Conservation (phyloP, 2,329 filamentous ascomycete species). For the Orbilia quercus region DNA sequence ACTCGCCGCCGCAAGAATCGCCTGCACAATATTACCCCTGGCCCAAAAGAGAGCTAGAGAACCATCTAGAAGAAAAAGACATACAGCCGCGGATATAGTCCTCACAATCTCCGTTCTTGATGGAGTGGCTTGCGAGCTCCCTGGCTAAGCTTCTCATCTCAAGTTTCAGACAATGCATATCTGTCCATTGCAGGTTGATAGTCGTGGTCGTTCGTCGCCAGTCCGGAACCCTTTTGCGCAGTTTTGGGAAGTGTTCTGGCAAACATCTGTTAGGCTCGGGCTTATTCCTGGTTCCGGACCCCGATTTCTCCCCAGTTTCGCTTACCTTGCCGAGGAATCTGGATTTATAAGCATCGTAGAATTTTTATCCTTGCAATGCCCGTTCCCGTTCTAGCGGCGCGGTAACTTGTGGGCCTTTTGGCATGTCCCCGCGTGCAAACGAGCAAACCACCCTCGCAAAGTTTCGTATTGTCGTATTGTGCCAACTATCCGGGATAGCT, state of each 20-base stretch:
- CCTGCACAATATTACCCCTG: background rate
- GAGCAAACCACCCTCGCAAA: background rate
- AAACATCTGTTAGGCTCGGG: background rate
- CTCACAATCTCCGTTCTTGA: background rate
- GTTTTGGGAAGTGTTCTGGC: background rate
- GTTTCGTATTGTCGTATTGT: slow-evolving; percentile 32
- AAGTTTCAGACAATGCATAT: slow-evolving; percentile 2
- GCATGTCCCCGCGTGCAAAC: too few species aligned
- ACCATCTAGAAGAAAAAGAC: slow-evolving; percentile 22
- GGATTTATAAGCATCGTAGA: slow-evolving; percentile 25
- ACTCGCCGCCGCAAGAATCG: background rate
- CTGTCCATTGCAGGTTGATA: background rate
- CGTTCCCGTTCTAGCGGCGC: background rate
- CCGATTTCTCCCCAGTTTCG: background rate
- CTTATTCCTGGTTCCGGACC: slow-evolving; percentile 10
- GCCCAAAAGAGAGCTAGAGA: slow-evolving; percentile 9
- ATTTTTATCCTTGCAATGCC: background rate
- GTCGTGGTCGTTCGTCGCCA: background rate
- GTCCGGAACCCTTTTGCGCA: background rate
- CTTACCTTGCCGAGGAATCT: background rate
- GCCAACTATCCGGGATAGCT: background rate
- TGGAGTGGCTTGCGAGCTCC: background rate
- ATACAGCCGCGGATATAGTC: background rate
- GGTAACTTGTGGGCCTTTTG: background rate
- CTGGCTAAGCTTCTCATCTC: background rate